Percentiles rank a stretch among this genome's conserved stretches.
phyloP scores from a whole-genome alignment of 2,329 filamentous ascomycete genomes.

The Aspergillus pseudoviridinutans region DNA sequence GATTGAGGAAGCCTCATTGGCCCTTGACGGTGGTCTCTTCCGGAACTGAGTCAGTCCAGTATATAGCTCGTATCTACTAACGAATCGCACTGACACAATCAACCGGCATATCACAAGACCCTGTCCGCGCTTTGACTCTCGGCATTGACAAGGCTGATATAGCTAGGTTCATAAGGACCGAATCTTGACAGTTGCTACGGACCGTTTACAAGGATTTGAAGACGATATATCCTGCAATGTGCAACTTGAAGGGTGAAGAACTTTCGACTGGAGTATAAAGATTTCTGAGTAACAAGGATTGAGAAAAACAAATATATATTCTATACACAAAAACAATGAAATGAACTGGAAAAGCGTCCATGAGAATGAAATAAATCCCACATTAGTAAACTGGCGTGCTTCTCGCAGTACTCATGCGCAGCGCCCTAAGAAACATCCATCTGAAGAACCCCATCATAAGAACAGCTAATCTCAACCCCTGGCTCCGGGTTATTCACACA shows the following conservation, averaged over 20 bases:
- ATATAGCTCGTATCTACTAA: background rate
- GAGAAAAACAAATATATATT: background rate
- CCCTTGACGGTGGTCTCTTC: background rate
- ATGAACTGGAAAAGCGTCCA: background rate
- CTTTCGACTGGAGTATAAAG: too few relatives aligned
- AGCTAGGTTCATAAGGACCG: too few relatives aligned
- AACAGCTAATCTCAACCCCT: conserved; percentile 9
- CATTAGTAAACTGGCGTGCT: too few relatives aligned
- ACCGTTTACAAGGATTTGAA: background rate
- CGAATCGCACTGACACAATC: background rate
- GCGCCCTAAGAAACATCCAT: background rate
- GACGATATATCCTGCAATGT: background rate
- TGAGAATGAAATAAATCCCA: background rate
- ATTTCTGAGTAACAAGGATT: too few relatives aligned
- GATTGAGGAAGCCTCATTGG: background rate
- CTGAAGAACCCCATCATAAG: conserved; percentile 13
- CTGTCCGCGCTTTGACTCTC: background rate
- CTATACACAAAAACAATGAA: too few relatives aligned
- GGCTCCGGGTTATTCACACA: conserved; percentile 12
- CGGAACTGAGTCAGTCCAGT: background rate
- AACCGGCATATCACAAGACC: too few relatives aligned
- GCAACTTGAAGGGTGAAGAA: background rate
- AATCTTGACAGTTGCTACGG: background rate
- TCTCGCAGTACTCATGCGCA: background rate
- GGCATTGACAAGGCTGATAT: too few relatives aligned